These are phyloP conservation scores for Phaeoacremonium minimum DNA, from an alignment of 2,329 filamentous ascomycete species.

Conservation along the genomic window DNA sequence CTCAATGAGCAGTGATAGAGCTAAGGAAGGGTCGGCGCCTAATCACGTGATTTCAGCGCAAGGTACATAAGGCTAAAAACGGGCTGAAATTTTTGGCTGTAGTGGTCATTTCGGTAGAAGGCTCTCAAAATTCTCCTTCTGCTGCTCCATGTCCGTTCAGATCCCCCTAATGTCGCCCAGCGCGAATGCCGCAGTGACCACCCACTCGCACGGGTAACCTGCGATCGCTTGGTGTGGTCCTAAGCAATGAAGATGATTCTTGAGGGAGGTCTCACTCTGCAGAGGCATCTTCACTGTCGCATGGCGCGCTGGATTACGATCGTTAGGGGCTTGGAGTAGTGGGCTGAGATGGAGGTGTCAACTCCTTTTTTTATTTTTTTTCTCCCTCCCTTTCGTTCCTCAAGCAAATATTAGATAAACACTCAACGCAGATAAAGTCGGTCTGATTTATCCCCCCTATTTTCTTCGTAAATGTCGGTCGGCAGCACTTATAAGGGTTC, in stretches of 20 bases:
- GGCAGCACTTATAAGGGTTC: too few species aligned
- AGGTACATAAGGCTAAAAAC: constrained; percentile 9
- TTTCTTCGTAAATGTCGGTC: too few species aligned
- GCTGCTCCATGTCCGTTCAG: constrained; percentile 51
- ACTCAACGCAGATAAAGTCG: too few species aligned
- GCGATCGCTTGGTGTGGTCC: constrained; percentile 56
- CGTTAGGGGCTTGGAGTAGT: constrained; percentile 54
- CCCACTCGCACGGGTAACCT: constrained; percentile 65
- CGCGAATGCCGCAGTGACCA: constrained; percentile 63
- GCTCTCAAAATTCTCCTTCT: constrained; percentile 45
- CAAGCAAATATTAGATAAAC: too few species aligned
- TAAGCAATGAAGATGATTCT: constrained; percentile 67
- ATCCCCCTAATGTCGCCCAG: constrained; percentile 58
- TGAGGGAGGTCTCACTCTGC: constrained; percentile 71
- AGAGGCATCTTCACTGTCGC: constrained; percentile 67
- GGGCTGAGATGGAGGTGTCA: constrained; percentile 50
- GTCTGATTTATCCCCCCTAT: too few species aligned
- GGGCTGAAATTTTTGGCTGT: constrained; percentile 40
- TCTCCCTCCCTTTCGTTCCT: constrained; percentile 18
- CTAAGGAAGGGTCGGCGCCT: too few species aligned
- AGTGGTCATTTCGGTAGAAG: constrained; percentile 58
- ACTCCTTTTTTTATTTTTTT: constrained; percentile 36
- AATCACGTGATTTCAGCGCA: too few species aligned
- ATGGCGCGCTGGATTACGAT: constrained; percentile 67
- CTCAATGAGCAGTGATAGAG: too few species aligned